Base-by-base conservation (phyloP, 1,284 basidiomycete species). In the Leccinum huronense region DNA sequence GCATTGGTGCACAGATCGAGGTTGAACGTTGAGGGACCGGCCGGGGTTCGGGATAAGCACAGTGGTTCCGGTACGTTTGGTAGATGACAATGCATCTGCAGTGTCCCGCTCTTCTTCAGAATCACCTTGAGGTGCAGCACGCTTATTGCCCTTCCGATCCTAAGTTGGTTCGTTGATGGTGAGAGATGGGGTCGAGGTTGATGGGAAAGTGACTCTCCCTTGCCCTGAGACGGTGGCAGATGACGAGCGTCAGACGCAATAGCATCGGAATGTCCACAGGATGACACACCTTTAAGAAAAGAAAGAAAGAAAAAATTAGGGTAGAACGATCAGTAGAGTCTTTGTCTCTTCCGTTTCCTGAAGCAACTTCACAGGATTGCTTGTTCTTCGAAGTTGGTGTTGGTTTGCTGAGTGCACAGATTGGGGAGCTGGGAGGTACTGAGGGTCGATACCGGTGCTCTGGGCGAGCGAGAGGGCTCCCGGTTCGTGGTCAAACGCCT, bases 111-210 rank as follows among this genome's bases (percentile, higher is more conserved):
- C 80, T 75, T 90, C 87, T 77, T 90, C 88, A 59, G 85, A 85
- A 66, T 78, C 76, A 53, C 80, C 77, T 78, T 91, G 90, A 58
- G 89, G 88, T 30, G 80, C 83, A 55, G 91, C 91, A 70, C 91
- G 90, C 79, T 93, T 93, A 86, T 93, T 93, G 67, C 91, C 91
- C 79, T 93, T 93, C 68, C 78, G 75, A 77, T 92, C 90, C 72
- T 83, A 83, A 2, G 79, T 67, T 51, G 87, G 84, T 80, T 92
- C 91, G 86, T 86, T 88, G 78, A 92, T 92, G 64, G 84, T 86
- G 60, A 91, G 79, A 63, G 85, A 75, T 67, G 79, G 72, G 48
- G 77, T 65, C 70, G 80, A 67, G 66, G 78, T 63, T 55, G 78
- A 71, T 72, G 86, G 78, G 69, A 81, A 76, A 63, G 83, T 81